phyloP scores from a whole-genome alignment of 805 yeast species.

The Barnettozyma sp. region DNA sequence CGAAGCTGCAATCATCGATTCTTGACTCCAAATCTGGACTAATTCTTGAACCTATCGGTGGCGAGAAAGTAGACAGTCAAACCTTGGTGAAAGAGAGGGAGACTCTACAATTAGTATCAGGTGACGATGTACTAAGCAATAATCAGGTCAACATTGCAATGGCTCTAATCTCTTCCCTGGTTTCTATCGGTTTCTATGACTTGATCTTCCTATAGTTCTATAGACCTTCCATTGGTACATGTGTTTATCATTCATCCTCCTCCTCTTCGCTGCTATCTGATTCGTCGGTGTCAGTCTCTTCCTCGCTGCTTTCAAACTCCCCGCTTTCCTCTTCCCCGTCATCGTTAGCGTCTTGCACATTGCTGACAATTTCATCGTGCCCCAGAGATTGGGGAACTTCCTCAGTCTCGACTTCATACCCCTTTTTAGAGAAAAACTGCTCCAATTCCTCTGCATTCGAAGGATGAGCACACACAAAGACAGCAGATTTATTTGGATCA shows the following conservation, averaged over 20 bases:
- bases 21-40: constrained; percentile 28
- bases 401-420: constrained; percentile 57
- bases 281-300: constrained; percentile 6
- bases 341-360: constrained; percentile 17
- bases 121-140: constrained; percentile 32
- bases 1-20: constrained; percentile 32
- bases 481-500: constrained; percentile 43
- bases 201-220: constrained; percentile 5
- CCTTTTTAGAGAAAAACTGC: constrained; percentile 41
- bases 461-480: constrained; percentile 73
- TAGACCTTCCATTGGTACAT: not conserved
- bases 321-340: constrained; percentile 19
- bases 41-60: constrained; percentile 27
- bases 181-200: constrained; percentile 25
- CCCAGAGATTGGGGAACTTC: constrained; percentile 31
- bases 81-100: constrained; percentile 14
- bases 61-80: constrained; percentile 28
- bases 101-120: constrained; percentile 25
- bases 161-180: constrained; percentile 26
- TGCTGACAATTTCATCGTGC: constrained; percentile 13
- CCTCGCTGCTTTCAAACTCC: constrained; percentile 6
- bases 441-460: constrained; percentile 43
- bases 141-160: constrained; percentile 34
- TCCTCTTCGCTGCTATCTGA: constrained; percentile 4
- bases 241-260: too few species aligned